These are phyloP conservation scores for Ophiocordyceps camponoti-leonardi DNA, from an alignment of 2,329 filamentous ascomycete species.

Conservation along the genomic window DNA sequence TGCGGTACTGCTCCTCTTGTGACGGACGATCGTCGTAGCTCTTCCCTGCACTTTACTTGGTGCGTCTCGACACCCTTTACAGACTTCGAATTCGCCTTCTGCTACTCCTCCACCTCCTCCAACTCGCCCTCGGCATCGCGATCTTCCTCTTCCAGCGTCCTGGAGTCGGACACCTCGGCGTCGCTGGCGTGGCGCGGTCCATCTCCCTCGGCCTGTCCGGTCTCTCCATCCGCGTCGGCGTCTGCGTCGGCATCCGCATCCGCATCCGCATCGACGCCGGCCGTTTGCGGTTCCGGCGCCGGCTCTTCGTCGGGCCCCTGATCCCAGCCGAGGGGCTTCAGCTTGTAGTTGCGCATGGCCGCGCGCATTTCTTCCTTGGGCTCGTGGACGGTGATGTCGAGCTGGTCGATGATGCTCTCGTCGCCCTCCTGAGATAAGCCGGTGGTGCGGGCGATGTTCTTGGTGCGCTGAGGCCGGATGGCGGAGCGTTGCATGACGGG, in stretches of 20 bases:
- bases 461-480: slow-evolving; percentile 44
- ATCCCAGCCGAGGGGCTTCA: slow-evolving; percentile 31
- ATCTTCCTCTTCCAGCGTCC: slow-evolving; percentile 13
- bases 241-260: slow-evolving; percentile 13
- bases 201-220: slow-evolving; percentile 2
- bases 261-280: slow-evolving; percentile 9
- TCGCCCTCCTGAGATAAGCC: slow-evolving; percentile 27
- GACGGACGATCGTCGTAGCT: neutral
- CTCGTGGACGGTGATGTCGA: slow-evolving; percentile 37
- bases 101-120: slow-evolving; percentile 18
- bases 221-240: slow-evolving; percentile 6
- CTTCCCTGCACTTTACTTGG: too few species aligned
- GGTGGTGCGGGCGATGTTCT: slow-evolving; percentile 40
- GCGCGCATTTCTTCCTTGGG: slow-evolving; percentile 34
- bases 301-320: slow-evolving; percentile 15
- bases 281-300: slow-evolving; percentile 10
- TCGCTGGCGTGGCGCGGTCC: slow-evolving; percentile 5
- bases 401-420: slow-evolving; percentile 35
- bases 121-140: slow-evolving; percentile 26
- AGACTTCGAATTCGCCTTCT: neutral
- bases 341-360: slow-evolving; percentile 34
- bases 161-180: slow-evolving; percentile 8
- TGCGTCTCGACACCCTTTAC: neutral
- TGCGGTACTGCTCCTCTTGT: too few species aligned
- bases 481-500: slow-evolving; percentile 47